Evolutionary conservation across 306 rosid genomes (phyloP), one percentile per base, ranked within the genome.

Genomic region (Ormosia semicastrata): DNA sequence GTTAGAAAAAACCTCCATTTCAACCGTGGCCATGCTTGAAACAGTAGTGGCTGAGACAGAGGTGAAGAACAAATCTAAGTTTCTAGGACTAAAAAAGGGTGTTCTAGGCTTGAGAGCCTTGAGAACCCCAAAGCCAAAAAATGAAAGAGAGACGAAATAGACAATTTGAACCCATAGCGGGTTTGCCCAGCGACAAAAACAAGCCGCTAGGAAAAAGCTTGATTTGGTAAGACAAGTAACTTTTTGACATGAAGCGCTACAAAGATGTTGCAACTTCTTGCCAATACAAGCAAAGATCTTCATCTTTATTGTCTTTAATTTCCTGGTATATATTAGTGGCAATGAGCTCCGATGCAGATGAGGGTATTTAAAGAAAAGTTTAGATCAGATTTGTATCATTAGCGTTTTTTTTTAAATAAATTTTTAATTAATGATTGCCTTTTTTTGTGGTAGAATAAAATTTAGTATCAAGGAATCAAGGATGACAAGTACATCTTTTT

Each of bases 21-120:
- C 94, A 3, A 92, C 56, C 0, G 91, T 80, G 33, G 97, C 73
- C 94, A 92, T 89, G 81, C 97, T 90, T 0, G 97, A 90, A 18
- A 89, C 94, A 0, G 97, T 89, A 11, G 89, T 6, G 29, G 93
- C 83, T 0, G 97, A 90, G 9, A 87, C 86, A 0, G 93, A 90
- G 54, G 93, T 90, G 85, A 86, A 92, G 71, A 90, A 89, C 3
- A 92, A 44, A 47, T 92, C 97, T 2, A 92, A 14, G 9, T 74
- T 66, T 13, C 39, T 76, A 29, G 88, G 73, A 5, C 3, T 58
- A 8, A 50, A 66, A n/a, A 81, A 58, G 0, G 24, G 18, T 2
- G 57, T 74, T 50, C 76, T 80, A 2, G 87, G 74, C 4, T 81
- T 60, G 2, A 82, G 52, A 14, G 39, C 63, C 56, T 60, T 86